Evolutionary conservation across 139 green algal species (phyloP), one percentile per base, ranked within the genome.

Genomic region (Chlamydomonas urium): DNA sequence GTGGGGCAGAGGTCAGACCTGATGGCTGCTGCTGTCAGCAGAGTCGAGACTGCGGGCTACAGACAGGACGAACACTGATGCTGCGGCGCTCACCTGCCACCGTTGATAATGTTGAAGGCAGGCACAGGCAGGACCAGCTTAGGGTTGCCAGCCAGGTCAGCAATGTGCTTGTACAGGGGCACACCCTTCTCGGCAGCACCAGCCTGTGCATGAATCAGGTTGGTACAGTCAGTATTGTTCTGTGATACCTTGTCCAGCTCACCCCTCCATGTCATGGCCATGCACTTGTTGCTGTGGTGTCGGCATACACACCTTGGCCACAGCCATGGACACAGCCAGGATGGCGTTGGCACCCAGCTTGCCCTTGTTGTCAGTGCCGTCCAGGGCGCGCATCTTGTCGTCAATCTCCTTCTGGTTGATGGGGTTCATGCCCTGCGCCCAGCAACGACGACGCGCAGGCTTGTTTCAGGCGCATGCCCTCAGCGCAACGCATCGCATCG

Each of bases 31-130:
- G n/a, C n/a, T n/a, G n/a, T n/a, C n/a, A n/a, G n/a, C n/a, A n/a
- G n/a, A n/a, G n/a, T n/a, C n/a, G n/a, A n/a, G n/a, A n/a, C n/a
- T n/a, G n/a, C n/a, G n/a, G n/a, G n/a, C n/a, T n/a, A n/a, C n/a
- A n/a, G n/a, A n/a, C n/a, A n/a, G n/a, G n/a, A n/a, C n/a, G n/a
- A n/a, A n/a, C n/a, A n/a, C n/a, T n/a, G n/a, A n/a, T n/a, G n/a
- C n/a, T n/a, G n/a, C n/a, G n/a, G n/a, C n/a, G n/a, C n/a, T n/a
- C n/a, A n/a, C n/a, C n/a, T n/a, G 62, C 95, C 94, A 50, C 96
- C 96, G 76, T 99, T 99, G 88, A 99, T 98, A 74, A 99, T 96
- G 85, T 99, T 99, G 90, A 99, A 97, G 34, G 90, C 87, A 28
- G 96, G 96, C 66, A 99, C 96, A 2, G 96, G 96, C 79, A 99